Evolutionary conservation across 78 protist species (phyloP).

Genomic region (Emiliania huxleyi): DNA sequence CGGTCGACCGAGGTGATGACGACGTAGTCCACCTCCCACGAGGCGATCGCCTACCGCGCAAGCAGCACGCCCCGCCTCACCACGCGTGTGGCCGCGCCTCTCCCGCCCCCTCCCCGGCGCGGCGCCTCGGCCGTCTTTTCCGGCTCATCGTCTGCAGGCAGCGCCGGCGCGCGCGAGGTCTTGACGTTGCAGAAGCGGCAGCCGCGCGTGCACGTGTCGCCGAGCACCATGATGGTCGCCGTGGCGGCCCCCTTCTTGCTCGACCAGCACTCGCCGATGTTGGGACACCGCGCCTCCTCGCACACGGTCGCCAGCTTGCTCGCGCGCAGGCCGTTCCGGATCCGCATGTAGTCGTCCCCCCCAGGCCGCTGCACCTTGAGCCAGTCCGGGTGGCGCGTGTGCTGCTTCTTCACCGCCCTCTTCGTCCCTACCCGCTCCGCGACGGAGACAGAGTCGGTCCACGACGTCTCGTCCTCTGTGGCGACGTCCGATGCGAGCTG

Average conservation of each 20-base stretch:
- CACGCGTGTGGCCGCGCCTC: too few species aligned
- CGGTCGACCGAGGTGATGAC: constrained; percentile 89
- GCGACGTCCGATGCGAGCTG: too few species aligned
- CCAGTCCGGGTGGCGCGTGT: constrained; percentile 3
- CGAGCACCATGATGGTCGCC: constrained; percentile 89
- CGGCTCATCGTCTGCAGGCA: constrained; percentile 82
- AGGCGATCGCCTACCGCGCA: constrained; percentile 58
- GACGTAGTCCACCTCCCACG: constrained; percentile 84
- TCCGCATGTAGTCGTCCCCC: constrained; percentile 12
- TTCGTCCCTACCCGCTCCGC: too few species aligned
- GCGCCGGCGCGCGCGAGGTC: constrained; percentile 73
- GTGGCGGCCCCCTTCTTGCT: constrained; percentile 69
- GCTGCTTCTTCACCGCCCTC: too few species aligned
- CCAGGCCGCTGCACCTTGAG: neutral
- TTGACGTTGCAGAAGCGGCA: constrained; percentile 90
- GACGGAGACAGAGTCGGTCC: too few species aligned
- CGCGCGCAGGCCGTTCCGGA: neutral
- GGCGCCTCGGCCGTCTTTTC: constrained; percentile 61
- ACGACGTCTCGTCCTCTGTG: too few species aligned
- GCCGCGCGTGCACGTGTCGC: constrained; percentile 89
- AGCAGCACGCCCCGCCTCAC: constrained; percentile 82
- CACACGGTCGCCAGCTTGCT: constrained; percentile 27
- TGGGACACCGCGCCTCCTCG: constrained; percentile 57
- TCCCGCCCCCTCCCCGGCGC: too few species aligned
- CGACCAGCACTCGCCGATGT: constrained; percentile 91